Evolutionary conservation across 768 basidiomycete species (phyloP).

Genomic region (Psilocybe tampanensis): DNA sequence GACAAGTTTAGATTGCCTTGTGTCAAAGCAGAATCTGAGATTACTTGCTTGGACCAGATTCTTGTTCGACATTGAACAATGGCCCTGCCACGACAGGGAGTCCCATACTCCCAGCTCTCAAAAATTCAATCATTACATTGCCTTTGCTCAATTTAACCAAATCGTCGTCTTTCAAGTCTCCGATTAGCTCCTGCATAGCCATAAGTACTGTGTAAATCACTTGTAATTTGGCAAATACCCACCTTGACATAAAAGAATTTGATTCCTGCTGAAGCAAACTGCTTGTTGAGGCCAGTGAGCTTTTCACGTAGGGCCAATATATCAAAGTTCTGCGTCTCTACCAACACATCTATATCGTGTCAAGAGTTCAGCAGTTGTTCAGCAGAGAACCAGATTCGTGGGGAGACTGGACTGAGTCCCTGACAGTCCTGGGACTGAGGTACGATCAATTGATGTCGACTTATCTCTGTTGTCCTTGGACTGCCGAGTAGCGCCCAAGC

Average conservation of each 20-base stretch:
- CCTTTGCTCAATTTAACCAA: constrained; percentile 19
- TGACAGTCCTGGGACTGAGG: too few species aligned
- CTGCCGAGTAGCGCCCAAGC: constrained; percentile 32
- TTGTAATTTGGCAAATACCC: not conserved
- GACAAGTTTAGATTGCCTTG: not conserved
- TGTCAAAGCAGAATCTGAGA: not conserved
- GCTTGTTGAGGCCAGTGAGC: constrained; percentile 20
- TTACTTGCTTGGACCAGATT: constrained; percentile 16
- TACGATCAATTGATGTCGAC: too few species aligned
- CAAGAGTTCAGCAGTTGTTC: too few species aligned
- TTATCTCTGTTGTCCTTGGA: constrained; percentile 27
- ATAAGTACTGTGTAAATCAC: not conserved
- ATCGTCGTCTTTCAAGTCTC: constrained; percentile 16
- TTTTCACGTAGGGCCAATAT: constrained; percentile 20
- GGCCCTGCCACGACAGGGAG: constrained; percentile 20
- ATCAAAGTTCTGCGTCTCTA: constrained; percentile 21
- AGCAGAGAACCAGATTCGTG: too few species aligned
- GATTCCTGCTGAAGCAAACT: constrained; percentile 25
- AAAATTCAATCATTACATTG: constrained; percentile 27
- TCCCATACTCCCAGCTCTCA: constrained; percentile 22
- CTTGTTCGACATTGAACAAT: constrained; percentile 6
- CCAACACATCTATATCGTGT: constrained; percentile 36
- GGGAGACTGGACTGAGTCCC: too few species aligned
- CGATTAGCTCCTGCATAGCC: constrained; percentile 16
- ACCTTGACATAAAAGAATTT: constrained; percentile 31